Percentiles rank a stretch among this genome's conserved stretches.
These are phyloP conservation scores for Margaritispora aquatica DNA, from an alignment of 495 filamentous ascomycete species.

Conservation along the genomic window DNA sequence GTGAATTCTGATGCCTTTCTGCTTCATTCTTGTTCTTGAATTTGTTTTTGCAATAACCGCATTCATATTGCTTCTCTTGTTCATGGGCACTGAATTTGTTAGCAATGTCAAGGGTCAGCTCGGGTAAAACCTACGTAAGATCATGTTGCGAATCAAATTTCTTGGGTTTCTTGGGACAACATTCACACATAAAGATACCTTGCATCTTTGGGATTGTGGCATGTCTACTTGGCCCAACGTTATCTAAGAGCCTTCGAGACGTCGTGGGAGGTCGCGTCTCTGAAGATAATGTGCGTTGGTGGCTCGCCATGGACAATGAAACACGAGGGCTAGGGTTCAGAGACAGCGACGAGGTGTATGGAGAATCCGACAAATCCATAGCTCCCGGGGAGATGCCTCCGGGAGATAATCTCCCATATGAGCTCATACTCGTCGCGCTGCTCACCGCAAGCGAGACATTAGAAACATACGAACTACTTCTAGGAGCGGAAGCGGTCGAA, in stretches of 20 bases:
- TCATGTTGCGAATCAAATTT: slow-evolving; percentile 89
- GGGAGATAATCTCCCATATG: slow-evolving; percentile 68
- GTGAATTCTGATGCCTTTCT: slow-evolving; percentile 93
- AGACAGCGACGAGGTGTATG: slow-evolving; percentile 52
- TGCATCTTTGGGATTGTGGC: slow-evolving; percentile 33
- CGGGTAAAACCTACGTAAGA: slow-evolving; percentile 66
- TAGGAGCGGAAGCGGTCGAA: slow-evolving; percentile 63
- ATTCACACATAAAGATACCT: slow-evolving; percentile 77
- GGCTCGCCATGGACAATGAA: slow-evolving; percentile 39
- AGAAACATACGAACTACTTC: slow-evolving; percentile 72
- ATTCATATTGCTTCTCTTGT: slow-evolving; percentile 93
- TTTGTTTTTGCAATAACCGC: slow-evolving; percentile 83
- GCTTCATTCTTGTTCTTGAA: slow-evolving; percentile 99
- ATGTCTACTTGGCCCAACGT: slow-evolving; percentile 32
- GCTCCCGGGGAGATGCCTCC: slow-evolving; percentile 44
- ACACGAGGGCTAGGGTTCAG: slow-evolving; percentile 56
- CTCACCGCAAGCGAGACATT: slow-evolving; percentile 54
- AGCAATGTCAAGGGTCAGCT: background rate
- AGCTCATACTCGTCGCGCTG: slow-evolving; percentile 65
- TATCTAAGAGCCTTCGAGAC: slow-evolving; percentile 40
- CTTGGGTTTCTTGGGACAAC: slow-evolving; percentile 97
- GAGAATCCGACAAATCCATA: slow-evolving; percentile 45
- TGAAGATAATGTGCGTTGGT: slow-evolving; percentile 39
- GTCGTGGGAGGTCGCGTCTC: slow-evolving; percentile 37
- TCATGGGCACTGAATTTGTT: slow-evolving; percentile 54